phyloP scores from a whole-genome alignment of 306 rosid genomes.

The Rosa chinensis region DNA sequence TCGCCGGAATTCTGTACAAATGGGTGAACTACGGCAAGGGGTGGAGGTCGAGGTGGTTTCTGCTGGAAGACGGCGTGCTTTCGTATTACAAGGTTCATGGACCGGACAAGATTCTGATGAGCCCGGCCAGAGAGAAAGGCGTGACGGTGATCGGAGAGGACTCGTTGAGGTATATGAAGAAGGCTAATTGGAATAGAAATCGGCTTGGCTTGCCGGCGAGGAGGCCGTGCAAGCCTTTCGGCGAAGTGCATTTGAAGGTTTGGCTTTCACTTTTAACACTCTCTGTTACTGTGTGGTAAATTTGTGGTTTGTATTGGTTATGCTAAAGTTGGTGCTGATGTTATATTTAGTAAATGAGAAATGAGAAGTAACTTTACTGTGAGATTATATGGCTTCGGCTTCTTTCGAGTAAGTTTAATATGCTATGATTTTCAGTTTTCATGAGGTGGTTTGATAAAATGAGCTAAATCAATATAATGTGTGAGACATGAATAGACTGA shows the following conservation, averaged over 20 bases:
- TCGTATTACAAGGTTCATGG: conserved; percentile 97
- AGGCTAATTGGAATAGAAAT: conserved; percentile 70
- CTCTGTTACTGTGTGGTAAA: not conserved
- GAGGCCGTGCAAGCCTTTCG: conserved; percentile 84
- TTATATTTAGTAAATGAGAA: conserved; percentile 1
- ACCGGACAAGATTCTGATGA: conserved; percentile 85
- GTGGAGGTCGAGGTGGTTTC: conserved; percentile 96
- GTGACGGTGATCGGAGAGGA: conserved; percentile 90
- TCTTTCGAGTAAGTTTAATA: not conserved
- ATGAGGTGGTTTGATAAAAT: not conserved
- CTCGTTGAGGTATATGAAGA: conserved; percentile 63
- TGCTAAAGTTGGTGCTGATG: not conserved
- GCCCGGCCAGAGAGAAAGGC: conserved; percentile 77
- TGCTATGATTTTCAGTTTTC: not conserved
- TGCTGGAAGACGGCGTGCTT: conserved; percentile 93
- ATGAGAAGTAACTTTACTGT: not conserved
- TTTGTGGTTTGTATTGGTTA: not conserved
- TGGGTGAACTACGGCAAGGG: conserved; percentile 99
- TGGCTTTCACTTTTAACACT: conserved; percentile 24
- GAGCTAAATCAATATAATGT: not conserved
- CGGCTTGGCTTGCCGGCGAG: conserved; percentile 35
- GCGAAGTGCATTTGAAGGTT: conserved; percentile 97
- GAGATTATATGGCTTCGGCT: not conserved
- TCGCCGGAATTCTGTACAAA: conserved; percentile 88
- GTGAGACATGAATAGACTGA: not conserved